phyloP scores from a whole-genome alignment of 129 eudicot species.

The carrot (Daucus carota) region DH1_v3.0 NC_030382.2:44498501-44499000 shows the following conservation, averaged over 20 bases:
- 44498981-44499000: not conserved
- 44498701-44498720: not conserved
- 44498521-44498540: not conserved
- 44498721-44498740: not conserved
- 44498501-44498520: not conserved
- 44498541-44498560: not conserved
- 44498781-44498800: not conserved
- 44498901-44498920: not conserved
- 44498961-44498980: not conserved
- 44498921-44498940: not conserved
- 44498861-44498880: not conserved
- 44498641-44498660: conserved; percentile 20
- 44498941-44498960: not conserved
- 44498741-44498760: not conserved
- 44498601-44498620: conserved; percentile 28
- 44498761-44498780: not conserved
- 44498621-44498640: conserved; percentile 25
- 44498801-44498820: not conserved
- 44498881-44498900: not conserved
- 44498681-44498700: not conserved
- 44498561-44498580: not conserved
- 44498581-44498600: conserved; percentile 17
- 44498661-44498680: not conserved
- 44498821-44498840: not conserved
- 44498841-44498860: not conserved